A percentile compares a stretch with the other conserved stretches of the same genome.
Evolutionary conservation across 306 rosid species (phyloP).

Genomic region (Inga laurina): DNA sequence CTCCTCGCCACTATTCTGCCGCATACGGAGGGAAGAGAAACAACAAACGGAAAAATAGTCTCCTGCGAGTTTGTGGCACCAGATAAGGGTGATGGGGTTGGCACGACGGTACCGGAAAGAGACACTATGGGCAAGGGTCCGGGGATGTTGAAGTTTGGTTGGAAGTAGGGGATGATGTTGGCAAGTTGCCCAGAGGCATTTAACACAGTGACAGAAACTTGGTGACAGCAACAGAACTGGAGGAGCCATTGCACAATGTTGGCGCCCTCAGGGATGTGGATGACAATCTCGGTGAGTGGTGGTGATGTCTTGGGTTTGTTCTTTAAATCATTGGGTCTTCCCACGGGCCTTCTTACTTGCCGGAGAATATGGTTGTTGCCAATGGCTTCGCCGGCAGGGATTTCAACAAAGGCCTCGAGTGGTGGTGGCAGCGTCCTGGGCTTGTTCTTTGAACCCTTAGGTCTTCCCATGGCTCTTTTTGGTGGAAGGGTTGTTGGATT

Average conservation of each 20-base stretch:
- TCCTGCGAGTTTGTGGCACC: background rate
- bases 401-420: no score
- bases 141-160: conserved; percentile 28
- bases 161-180: conserved; percentile 39
- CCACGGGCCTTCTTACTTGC: conserved; percentile 46
- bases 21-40: background rate
- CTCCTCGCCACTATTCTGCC: background rate
- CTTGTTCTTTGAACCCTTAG: no score
- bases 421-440: no score
- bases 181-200: conserved; percentile 54
- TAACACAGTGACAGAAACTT: conserved; percentile 39
- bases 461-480: no score
- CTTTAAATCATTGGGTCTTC: conserved; percentile 74
- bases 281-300: background rate
- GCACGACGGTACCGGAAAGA: conserved; percentile 25
- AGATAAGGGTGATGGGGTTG: background rate
- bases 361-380: background rate
- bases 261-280: conserved; percentile 56
- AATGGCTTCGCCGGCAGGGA: no score
- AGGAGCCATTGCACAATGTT: conserved; percentile 52
- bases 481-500: background rate
- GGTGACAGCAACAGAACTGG: conserved; percentile 36
- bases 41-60: background rate
- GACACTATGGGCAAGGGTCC: conserved; percentile 53
- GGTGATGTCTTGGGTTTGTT: conserved; percentile 50